Percentiles rank a stretch among this genome's conserved stretches.
Evolutionary conservation across 2,329 filamentous ascomycete species (phyloP).

Genomic region (Diplocarpon rosae): DNA sequence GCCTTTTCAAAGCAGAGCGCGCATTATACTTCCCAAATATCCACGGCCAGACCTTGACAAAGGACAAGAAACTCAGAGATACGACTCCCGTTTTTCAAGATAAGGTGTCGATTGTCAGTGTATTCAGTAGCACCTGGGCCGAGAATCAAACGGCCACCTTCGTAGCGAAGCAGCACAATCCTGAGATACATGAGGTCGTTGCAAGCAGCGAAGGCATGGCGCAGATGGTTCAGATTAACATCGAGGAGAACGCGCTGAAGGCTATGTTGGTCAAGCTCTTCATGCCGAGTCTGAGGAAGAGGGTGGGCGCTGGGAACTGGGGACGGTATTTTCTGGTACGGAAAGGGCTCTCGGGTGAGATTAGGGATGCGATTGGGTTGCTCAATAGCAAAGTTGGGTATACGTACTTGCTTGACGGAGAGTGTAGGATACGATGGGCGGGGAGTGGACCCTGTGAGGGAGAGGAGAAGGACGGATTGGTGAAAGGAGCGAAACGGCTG

Average conservation of each 20-base stretch:
- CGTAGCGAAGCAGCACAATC: conserved; percentile 52
- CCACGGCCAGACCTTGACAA: conserved; percentile 63
- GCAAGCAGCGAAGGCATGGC: conserved; percentile 40
- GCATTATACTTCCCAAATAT: conserved; percentile 94
- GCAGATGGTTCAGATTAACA: conserved; percentile 78
- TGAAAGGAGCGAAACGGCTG: conserved; percentile 51
- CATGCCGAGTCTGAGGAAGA: conserved; percentile 39
- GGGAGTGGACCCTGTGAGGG: conserved; percentile 61
- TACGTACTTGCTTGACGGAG: conserved; percentile 77
- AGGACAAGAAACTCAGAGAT: conserved; percentile 43
- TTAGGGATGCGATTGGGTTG: conserved; percentile 54
- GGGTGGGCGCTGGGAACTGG: conserved; percentile 42
- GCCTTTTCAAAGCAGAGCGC: conserved; percentile 71
- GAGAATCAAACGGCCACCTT: conserved; percentile 70
- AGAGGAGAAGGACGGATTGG: conserved; percentile 56
- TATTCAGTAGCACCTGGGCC: conserved; percentile 81
- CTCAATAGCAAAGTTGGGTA: conserved; percentile 82
- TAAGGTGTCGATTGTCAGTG: conserved; percentile 64
- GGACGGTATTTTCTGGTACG: conserved; percentile 50
- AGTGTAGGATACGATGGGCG: conserved; percentile 90
- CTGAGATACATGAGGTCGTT: conserved; percentile 55
- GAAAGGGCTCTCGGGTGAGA: conserved; percentile 46
- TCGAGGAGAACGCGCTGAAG: conserved; percentile 70
- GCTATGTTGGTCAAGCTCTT: conserved; percentile 48
- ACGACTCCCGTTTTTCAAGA: conserved; percentile 67